Evolutionary conservation across 2,329 filamentous ascomycete genomes (phyloP), one percentile per base, ranked within the genome.

Genomic region (Gliomastix tumulicola): DNA sequence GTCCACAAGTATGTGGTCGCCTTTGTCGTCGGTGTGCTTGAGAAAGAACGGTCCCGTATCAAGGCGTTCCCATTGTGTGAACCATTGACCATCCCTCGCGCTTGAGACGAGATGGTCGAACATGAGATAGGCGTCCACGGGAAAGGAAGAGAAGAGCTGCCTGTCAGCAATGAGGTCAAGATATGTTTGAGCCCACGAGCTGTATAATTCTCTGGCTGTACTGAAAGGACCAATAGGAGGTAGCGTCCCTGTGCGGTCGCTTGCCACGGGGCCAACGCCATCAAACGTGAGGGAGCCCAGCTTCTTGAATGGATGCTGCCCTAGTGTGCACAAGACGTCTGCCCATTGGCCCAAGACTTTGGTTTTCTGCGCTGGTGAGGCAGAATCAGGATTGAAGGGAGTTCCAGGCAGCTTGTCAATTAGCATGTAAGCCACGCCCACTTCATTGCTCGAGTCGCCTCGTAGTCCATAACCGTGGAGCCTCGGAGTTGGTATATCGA

Each of bases 1-100:
- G 39, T 73, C 61, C 3, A 63, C 59, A 2, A 73, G 49, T 11
- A 73, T 58, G 34, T 71, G 65, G 36, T 70, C 65, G 3, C 63
- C 66, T 44, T 70, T 72, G 41, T 71, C 66, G 39, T 53, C 51
- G 35, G 44, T 43, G 32, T 55, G 48, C 42, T 66, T 70, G 7
- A 73, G 47, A 39, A 62, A 70, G 48, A 61, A 71, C 17, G n/a
- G n/a, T n/a, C n/a, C n/a, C n/a, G n/a, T n/a, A n/a, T n/a, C n/a
- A n/a, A n/a, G n/a, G n/a, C n/a, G n/a, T n/a, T n/a, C n/a, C n/a
- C n/a, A n/a, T 45, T 49, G 5, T 49, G 67, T 60, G 46, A 56
- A 68, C 23, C 55, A 53, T 44, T 67, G 60, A 38, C n/a, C n/a
- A n/a, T n/a, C n/a, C n/a, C n/a, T n/a, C n/a, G n/a, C n/a, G n/a